Percentiles rank a stretch among this genome's conserved stretches.
phyloP scores from a whole-genome alignment of 345 rosid genomes.

The Erucastrum elatum region DNA sequence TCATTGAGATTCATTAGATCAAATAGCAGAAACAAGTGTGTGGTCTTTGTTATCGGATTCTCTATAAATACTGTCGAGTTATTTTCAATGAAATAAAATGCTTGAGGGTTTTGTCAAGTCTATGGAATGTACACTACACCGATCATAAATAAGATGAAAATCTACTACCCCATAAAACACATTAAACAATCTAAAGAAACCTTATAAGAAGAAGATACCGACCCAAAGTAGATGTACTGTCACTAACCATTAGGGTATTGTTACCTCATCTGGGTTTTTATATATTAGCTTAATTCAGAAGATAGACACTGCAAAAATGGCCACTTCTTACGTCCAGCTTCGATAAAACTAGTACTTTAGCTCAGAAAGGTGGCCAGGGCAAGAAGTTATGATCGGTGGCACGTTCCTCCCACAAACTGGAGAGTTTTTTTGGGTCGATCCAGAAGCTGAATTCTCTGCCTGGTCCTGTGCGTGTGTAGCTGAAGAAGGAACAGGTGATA shows the following conservation, averaged over 20 bases:
- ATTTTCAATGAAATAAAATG: constrained; percentile 19
- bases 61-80: constrained; percentile 14
- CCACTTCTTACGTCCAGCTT: constrained; percentile 21
- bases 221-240: neutral
- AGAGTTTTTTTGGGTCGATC: constrained; percentile 47
- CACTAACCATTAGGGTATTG: neutral
- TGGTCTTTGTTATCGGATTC: constrained; percentile 6
- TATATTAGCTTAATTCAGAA: constrained; percentile 7
- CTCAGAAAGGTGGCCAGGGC: constrained; percentile 53
- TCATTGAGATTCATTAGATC: constrained; percentile 6
- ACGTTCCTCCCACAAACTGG: constrained; percentile 66
- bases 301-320: constrained; percentile 39
- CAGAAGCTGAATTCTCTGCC: constrained; percentile 40
- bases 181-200: neutral
- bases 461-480: constrained; percentile 37
- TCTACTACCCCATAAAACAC: constrained; percentile 15
- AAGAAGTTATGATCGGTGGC: constrained; percentile 49
- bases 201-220: constrained; percentile 15
- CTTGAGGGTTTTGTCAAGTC: constrained; percentile 8
- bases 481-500: constrained; percentile 32
- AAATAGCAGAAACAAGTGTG: neutral
- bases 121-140: constrained; percentile 26
- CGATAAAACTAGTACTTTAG: constrained; percentile 44
- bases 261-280: neutral
- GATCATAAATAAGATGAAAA: neutral